Evolutionary conservation across 2,329 filamentous ascomycete species (phyloP), one percentile per base, ranked within the genome.

Genomic region (Neofusicoccum cordaticola): DNA sequence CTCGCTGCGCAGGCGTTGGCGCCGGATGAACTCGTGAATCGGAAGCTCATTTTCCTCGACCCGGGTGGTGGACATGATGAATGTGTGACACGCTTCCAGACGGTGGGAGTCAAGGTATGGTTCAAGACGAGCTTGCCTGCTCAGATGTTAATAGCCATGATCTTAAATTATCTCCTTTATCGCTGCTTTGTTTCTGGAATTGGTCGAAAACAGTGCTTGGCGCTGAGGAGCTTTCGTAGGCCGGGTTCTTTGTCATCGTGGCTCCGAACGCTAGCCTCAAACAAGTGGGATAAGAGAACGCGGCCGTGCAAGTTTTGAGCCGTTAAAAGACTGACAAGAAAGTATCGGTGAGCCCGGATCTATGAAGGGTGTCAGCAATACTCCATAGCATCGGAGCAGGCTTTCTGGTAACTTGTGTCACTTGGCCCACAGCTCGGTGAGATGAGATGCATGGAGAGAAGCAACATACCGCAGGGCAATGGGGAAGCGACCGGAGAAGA

Each of bases 201-300:
- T 44, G n/a, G 22, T 37, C 19, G 56, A 60, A 60, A 60, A 60
- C 56, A 47, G 56, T 41, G 56, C 56, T 60, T 60, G 56, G 42
- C 56, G 6, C 4, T 3, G 37, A 39, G 27, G 27, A 31, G 27
- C 27, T 1, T 31, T 31, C 27, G 27, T 31, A 31, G 27, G 4
- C 4, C 27, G 6, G 27, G 4, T 7, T 31, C 27, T 31, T 31
- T 31, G 27, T 31, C 27, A 7, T 7, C 6, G 27, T 2, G 5
- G 27, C 4, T 7, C 27, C 27, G 27, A 31, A 7, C 27, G 27
- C 27, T 31, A 1, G 6, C 6, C 27, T 5, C 27, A 31, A 31
- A 7, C 27, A 7, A 31, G 27, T 31, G 27, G 6, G 27, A 31
- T 7, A 31, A 31, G 6, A 31, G 4, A 7, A 31, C 3, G 27